Evolutionary conservation across 257 asterid species (phyloP), one percentile per base, ranked within the genome.

Genomic region (Fraxinus quadrangulata): DNA sequence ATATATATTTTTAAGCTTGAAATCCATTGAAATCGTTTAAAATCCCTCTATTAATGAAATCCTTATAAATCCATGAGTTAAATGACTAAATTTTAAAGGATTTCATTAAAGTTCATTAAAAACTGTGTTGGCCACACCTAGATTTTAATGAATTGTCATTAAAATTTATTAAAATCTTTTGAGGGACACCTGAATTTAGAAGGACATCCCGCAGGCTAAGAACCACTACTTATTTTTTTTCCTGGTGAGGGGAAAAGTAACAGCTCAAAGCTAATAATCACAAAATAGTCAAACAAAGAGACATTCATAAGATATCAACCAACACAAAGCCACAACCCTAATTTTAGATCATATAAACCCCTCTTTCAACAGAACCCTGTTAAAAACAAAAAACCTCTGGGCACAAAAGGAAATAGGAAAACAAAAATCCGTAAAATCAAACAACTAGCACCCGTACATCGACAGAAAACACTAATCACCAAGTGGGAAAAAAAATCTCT

Each of bases 401-500:
- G 4, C 17, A 31, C 45, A 11, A 45, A 5, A 9, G 16, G 17
- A 40, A 6, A 40, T 0, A 2, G 5, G 39, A 36, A 36, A 23
- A 21, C 2, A 26, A 9, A 36, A 65, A 68, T 45, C 69, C 67
- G 68, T 3, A 47, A 51, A 31, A 30, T 7, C 72, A 42, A 37
- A 1, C 17, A 3, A 7, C 4, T 6, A 4, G 54, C 2, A 7
- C n/a, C 49, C 14, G 47, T 3, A 1, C 21, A 30, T n/a, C 72
- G 10, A 39, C 47, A 47, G 13, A 63, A 13, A 34, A 30, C 9
- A 68, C 42, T 16, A 69, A 67, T 51, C 19, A 4, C 9, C 42
- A 17, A 26, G 23, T 36, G 1, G 28, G 28, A 26, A 26, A 70
- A 34, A 37, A 7, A 75, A 61, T 81, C 75, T 81, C 79, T 9